Evolutionary conservation across 352 stramenopile genomes (phyloP), one percentile per base, ranked within the genome.

Genomic region (Globisporangium carolinianum): DNA sequence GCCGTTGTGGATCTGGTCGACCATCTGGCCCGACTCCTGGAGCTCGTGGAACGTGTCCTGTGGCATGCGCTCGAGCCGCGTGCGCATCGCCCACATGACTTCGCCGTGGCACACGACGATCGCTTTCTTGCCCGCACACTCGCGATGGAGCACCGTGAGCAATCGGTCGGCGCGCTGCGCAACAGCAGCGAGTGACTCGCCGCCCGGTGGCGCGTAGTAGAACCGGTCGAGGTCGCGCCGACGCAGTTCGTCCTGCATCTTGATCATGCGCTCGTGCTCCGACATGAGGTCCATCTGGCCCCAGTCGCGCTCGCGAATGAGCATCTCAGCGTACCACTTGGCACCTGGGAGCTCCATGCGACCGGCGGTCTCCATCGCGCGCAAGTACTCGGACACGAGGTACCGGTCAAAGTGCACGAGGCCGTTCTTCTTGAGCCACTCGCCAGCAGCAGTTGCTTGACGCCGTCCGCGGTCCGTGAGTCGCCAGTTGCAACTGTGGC

Each of bases 251-350:
- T 92, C 79, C 58, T 93, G 81, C 84, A 95, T 93, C 69, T 92
- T 95, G 55, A 84, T 67, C 53, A 92, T 84, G 38, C 86, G 81
- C 54, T 95, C 84, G 58, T 89, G 75, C 63, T 94, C 81, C 35
- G 85, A 93, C 86, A 94, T 94, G 58, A 96, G 76, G 60, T 96
- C 86, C 85, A 93, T 94, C 17, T 90, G 77, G 10, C 86, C 85
- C 86, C 86, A 96, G 62, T 96, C 86, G 1, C 86, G 86, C 67
- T 96, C 86, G 17, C 86, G 81, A 47, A 94, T 89, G 51, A 93
- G 75, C 80, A 94, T 92, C 67, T 96, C 86, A 0, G 85, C 83
- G 62, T 91, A 94, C 86, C 86, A 96, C 38, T 83, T 74, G 10
- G 81, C 75, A 41, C 73, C 76, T 5, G 83, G 79, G 7, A 96